phyloP scores from a whole-genome alignment of 768 basidiomycete species.

The Melanogaster broomeanus region DNA sequence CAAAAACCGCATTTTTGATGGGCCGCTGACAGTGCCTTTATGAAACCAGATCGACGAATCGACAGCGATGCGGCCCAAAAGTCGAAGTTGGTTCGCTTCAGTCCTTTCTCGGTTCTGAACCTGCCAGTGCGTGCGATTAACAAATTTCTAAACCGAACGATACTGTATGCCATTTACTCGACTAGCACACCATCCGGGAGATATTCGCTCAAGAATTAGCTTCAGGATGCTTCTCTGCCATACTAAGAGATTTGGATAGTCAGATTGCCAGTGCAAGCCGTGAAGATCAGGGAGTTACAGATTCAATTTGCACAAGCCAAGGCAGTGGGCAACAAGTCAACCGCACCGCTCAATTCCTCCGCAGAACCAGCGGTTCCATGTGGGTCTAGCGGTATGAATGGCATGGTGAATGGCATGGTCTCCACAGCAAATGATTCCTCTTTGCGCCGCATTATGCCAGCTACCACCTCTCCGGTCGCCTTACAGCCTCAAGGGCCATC shows the following conservation, averaged over 20 bases:
- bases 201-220: background rate
- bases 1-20: conserved; percentile 10
- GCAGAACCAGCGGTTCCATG: background rate
- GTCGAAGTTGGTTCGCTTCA: background rate
- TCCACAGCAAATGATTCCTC: background rate
- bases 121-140: background rate
- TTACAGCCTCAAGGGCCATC: conserved; percentile 7
- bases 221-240: background rate
- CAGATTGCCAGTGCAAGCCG: background rate
- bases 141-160: background rate
- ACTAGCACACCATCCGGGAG: too few relatives aligned
- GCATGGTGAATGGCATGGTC: too few relatives aligned
- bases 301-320: too few relatives aligned
- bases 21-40: conserved; percentile 3
- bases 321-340: background rate
- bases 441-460: conserved; percentile 9
- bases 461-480: conserved; percentile 6
- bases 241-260: background rate
- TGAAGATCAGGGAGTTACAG: too few relatives aligned
- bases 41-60: background rate
- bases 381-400: conserved; percentile 1
- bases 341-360: background rate
- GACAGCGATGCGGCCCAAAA: background rate
- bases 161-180: too few relatives aligned
- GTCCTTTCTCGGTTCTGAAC: background rate